Evolutionary conservation across 129 eudicot genomes (phyloP).

Genomic region (Kitagawia praeruptora): DNA sequence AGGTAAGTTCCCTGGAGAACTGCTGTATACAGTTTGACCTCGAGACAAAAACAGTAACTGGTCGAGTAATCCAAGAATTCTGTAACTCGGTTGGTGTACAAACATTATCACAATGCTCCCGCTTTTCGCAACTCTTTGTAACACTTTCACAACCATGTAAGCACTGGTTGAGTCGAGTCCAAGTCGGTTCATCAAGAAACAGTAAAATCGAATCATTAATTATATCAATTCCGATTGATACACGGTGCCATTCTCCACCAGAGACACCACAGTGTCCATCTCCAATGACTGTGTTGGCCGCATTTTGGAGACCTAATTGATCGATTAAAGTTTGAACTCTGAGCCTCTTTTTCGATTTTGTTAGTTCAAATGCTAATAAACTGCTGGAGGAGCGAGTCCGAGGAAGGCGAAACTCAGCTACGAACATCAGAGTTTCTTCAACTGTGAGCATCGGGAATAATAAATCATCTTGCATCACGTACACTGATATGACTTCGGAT

Average conservation of each 20-base stretch:
- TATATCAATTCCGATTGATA: neutral
- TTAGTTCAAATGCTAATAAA: too few relatives aligned
- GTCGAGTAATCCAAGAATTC: neutral
- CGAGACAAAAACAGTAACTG: neutral
- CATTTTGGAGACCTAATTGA: neutral
- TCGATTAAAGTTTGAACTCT: neutral
- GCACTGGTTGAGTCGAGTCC: conserved; percentile 4
- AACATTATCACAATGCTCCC: neutral
- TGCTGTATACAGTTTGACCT: neutral
- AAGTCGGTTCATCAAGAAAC: neutral
- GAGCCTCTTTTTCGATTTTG: neutral
- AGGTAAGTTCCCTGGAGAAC: neutral
- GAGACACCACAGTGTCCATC: conserved; percentile 2
- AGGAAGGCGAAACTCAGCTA: conserved; percentile 1
- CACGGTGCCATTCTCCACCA: neutral
- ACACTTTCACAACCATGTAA: neutral
- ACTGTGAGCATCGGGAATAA: neutral
- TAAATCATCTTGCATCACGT: conserved; percentile 3
- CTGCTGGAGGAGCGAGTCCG: too few relatives aligned
- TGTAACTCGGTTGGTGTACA: neutral
- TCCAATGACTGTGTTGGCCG: neutral
- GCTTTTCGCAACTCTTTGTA: neutral
- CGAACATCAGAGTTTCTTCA: conserved; percentile 1
- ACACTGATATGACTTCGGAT: neutral
- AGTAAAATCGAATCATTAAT: neutral